A percentile compares a stretch with the other conserved stretches of the same genome.
These are phyloP conservation scores for Heliamphora exappendiculata DNA, from an alignment of 148 eudicot species.

Conservation along the genomic window DNA sequence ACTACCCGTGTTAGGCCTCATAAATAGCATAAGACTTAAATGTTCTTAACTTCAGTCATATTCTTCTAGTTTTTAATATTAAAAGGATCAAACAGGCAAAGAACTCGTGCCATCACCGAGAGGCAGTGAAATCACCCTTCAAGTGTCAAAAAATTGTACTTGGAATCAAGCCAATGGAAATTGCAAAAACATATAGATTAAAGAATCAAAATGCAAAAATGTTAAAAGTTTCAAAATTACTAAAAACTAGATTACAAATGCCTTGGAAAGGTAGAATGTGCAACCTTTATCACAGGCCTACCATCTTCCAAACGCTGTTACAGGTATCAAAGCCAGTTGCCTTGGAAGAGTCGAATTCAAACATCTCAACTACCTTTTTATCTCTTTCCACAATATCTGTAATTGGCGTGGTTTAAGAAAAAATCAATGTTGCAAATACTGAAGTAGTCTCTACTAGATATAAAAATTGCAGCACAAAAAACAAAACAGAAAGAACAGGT, in stretches of 20 bases:
- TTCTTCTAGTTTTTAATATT: too few species aligned
- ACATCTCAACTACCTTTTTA: conserved; percentile 43
- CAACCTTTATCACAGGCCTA: conserved; percentile 23
- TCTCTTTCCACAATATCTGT: conserved; percentile 60
- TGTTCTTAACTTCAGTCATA: too few species aligned
- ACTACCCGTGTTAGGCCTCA: too few species aligned
- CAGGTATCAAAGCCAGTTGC: conserved; percentile 48
- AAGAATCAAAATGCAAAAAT: not conserved
- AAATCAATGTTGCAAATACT: conserved; percentile 10
- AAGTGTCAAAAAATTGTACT: too few species aligned
- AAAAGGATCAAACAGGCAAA: too few species aligned
- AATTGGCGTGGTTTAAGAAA: conserved; percentile 25
- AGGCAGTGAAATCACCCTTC: too few species aligned
- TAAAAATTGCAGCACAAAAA: not conserved
- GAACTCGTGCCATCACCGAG: too few species aligned
- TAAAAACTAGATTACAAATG: not conserved
- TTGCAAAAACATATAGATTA: not conserved
- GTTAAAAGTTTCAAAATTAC: not conserved
- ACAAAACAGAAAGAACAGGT: not conserved
- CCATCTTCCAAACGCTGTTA: conserved; percentile 66
- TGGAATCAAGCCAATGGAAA: too few species aligned
- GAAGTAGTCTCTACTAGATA: not conserved
- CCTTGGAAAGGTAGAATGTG: not conserved
- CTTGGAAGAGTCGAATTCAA: conserved; percentile 49
- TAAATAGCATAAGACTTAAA: too few species aligned